Percentiles rank a stretch among this genome's conserved stretches.
These are phyloP conservation scores for Pseudoturritis turrita DNA, from an alignment of 345 rosid genomes.

Conservation along the genomic window DNA sequence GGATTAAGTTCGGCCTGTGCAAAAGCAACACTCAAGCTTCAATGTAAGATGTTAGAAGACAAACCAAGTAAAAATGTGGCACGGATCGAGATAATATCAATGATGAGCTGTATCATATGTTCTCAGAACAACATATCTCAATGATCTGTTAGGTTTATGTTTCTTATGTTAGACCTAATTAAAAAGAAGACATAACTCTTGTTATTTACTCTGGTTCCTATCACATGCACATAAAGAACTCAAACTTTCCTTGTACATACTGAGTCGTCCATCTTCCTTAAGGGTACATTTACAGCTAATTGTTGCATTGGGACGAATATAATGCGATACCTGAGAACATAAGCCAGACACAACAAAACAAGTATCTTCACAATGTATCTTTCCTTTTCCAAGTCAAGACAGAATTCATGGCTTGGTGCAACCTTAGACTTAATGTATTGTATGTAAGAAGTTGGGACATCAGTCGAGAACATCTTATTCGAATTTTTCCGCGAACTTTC, in stretches of 20 bases:
- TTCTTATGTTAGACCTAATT: too few relatives aligned
- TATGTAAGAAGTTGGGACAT: conserved; percentile 40
- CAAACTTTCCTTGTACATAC: conserved; percentile 52
- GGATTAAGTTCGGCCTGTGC: too few relatives aligned
- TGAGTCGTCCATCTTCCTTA: conserved; percentile 42
- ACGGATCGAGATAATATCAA: too few relatives aligned
- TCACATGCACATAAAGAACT: neutral
- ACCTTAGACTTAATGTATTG: conserved; percentile 31
- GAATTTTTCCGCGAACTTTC: conserved; percentile 29
- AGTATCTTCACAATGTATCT: conserved; percentile 51
- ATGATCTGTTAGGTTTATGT: too few relatives aligned
- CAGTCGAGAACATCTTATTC: conserved; percentile 35
- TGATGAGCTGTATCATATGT: too few relatives aligned
- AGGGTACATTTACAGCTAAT: conserved; percentile 52
- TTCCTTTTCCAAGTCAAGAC: conserved; percentile 40
- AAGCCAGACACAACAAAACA: conserved; percentile 13
- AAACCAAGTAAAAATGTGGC: too few relatives aligned
- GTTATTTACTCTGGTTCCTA: neutral
- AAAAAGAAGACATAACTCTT: neutral
- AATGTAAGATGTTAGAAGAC: too few relatives aligned
- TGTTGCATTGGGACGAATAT: conserved; percentile 20
- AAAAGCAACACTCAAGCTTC: too few relatives aligned
- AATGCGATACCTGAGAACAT: conserved; percentile 42
- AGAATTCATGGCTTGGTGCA: conserved; percentile 39
- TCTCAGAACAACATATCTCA: too few relatives aligned